phyloP scores from a whole-genome alignment of 2,329 filamentous ascomycete genomes.

The Exophiala aquamarina region DNA sequence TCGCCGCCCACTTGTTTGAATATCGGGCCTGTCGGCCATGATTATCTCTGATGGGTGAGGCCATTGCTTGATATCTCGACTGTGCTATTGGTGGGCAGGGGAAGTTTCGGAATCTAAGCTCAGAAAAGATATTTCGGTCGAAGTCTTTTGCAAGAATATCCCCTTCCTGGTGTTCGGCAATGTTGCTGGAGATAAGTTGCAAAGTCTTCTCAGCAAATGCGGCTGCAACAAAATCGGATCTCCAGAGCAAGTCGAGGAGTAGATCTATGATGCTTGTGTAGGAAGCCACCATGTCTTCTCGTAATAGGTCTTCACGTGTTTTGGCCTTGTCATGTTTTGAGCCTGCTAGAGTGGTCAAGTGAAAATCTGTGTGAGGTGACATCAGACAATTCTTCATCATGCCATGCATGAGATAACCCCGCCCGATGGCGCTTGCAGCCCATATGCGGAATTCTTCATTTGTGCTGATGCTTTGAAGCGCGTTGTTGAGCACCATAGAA shows the following conservation, averaged over 20 bases:
- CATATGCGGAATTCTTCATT: slow-evolving; percentile 74
- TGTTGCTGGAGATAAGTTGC: slow-evolving; percentile 41
- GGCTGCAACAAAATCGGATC: slow-evolving; percentile 13
- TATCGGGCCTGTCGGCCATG: background rate
- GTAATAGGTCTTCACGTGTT: background rate
- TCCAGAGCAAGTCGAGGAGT: slow-evolving; percentile 18
- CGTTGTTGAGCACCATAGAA: slow-evolving; percentile 72
- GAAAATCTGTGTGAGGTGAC: background rate
- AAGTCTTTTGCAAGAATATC: slow-evolving; percentile 38
- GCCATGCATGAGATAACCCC: slow-evolving; percentile 77
- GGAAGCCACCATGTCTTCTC: slow-evolving; percentile 9
- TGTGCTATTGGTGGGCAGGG: slow-evolving; percentile 35
- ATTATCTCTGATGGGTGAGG: background rate
- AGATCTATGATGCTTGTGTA: slow-evolving; percentile 21
- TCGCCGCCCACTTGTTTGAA: slow-evolving; percentile 57
- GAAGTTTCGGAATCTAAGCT: slow-evolving; percentile 44
- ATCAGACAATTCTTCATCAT: slow-evolving; percentile 32
- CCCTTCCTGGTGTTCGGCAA: slow-evolving; percentile 32
- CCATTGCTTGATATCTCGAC: background rate
- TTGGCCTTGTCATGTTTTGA: too few relatives aligned
- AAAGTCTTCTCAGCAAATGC: slow-evolving; percentile 44
- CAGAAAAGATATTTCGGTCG: slow-evolving; percentile 37
- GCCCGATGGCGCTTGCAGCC: slow-evolving; percentile 81
- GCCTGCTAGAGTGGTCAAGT: background rate
- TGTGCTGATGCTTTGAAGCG: slow-evolving; percentile 63